These are phyloP conservation scores for Tricholoma furcatifolium DNA, from an alignment of 768 basidiomycete species.

Conservation along the genomic window DNA sequence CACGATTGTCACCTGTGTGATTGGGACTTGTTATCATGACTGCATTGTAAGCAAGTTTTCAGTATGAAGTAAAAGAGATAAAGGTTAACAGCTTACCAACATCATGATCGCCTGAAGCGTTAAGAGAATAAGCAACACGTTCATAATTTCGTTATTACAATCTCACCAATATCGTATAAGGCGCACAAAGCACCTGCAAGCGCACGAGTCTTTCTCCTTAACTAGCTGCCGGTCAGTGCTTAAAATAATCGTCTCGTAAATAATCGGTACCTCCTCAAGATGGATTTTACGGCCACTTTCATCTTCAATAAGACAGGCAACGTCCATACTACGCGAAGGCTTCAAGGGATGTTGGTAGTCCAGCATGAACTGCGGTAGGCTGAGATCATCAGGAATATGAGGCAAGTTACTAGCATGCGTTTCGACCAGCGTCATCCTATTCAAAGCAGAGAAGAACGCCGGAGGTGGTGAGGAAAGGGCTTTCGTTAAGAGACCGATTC, in stretches of 20 bases:
- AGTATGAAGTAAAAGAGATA: not conserved
- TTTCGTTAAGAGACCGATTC: slow-evolving; percentile 1
- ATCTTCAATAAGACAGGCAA: slow-evolving; percentile 55
- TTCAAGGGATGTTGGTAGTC: slow-evolving; percentile 44
- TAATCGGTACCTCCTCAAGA: slow-evolving; percentile 35
- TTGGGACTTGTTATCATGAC: slow-evolving; percentile 56
- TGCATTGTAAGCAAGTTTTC: slow-evolving; percentile 17
- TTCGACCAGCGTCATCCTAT: slow-evolving; percentile 28
- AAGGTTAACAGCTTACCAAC: slow-evolving; percentile 38
- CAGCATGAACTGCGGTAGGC: slow-evolving; percentile 56
- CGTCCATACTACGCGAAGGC: slow-evolving; percentile 34
- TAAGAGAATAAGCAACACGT: not conserved
- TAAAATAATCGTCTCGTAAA: not conserved
- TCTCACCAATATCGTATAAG: slow-evolving; percentile 27
- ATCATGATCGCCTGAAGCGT: slow-evolving; percentile 41
- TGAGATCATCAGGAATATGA: slow-evolving; percentile 53
- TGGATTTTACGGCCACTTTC: slow-evolving; percentile 37
- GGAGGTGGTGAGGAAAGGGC: slow-evolving; percentile 8
- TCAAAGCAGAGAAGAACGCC: slow-evolving; percentile 3
- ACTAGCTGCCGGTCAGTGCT: slow-evolving; percentile 2
- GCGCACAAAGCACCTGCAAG: slow-evolving; percentile 34
- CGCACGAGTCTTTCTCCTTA: slow-evolving; percentile 33
- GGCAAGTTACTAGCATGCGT: slow-evolving; percentile 28
- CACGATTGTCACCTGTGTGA: slow-evolving; percentile 39
- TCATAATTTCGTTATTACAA: not conserved